Percentiles rank a stretch among this genome's conserved stretches.
These are phyloP conservation scores for Hypomontagnella submonticulosa DNA, from an alignment of 495 filamentous ascomycete genomes.

Conservation along the genomic window DNA sequence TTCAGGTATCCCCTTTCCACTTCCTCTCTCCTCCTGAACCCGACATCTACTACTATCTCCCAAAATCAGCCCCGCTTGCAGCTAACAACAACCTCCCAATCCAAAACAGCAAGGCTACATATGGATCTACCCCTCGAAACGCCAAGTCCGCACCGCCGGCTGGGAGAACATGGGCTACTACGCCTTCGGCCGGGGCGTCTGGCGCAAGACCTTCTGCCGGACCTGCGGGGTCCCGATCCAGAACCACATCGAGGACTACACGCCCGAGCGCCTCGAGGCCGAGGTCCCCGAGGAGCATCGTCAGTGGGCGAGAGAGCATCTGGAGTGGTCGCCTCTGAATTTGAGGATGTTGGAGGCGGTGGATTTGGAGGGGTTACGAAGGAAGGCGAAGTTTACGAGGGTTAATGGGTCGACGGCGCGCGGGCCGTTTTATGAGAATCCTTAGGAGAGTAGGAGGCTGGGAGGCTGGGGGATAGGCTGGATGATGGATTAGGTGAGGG, in stretches of 20 bases:
- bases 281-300: conserved; percentile 35
- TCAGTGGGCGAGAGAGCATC: conserved; percentile 5
- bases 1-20: conserved; percentile 1
- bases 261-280: conserved; percentile 26
- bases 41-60: too few relatives aligned
- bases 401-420: conserved; percentile 23
- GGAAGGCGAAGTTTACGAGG: conserved; percentile 16
- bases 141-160: conserved; percentile 30
- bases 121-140: conserved; percentile 39
- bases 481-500: too few relatives aligned
- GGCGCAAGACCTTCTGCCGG: conserved; percentile 47
- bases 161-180: conserved; percentile 32
- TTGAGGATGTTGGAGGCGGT: conserved; percentile 34
- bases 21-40: not conserved
- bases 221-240: conserved; percentile 43
- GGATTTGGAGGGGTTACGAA: conserved; percentile 21
- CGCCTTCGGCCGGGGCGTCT: conserved; percentile 37
- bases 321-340: conserved; percentile 40
- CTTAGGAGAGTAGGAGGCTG: not conserved
- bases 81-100: too few relatives aligned
- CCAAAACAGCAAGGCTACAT: conserved; percentile 39
- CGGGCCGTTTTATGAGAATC: conserved; percentile 28
- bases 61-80: too few relatives aligned
- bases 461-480: not conserved
- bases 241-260: conserved; percentile 32